A percentile compares a stretch with the other conserved stretches of the same genome.
Conservation (phyloP, 2,329 filamentous ascomycete species). For the Catunica adiposa region DNA sequence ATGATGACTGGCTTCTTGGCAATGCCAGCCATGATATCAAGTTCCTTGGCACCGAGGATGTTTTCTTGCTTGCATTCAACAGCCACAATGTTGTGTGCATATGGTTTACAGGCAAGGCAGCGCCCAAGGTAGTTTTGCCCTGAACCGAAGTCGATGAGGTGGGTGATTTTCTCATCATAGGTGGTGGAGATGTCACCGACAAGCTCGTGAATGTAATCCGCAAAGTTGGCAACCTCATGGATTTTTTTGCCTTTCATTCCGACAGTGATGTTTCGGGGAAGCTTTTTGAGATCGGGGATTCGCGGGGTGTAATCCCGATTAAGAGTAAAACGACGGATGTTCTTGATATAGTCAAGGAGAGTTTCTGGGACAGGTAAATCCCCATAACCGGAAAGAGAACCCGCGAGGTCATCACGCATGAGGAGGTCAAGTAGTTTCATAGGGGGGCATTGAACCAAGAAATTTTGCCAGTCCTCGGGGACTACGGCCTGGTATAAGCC, state of each 20-base stretch:
- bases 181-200: slow-evolving; percentile 39
- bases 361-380: slow-evolving; percentile 30
- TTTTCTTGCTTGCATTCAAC: slow-evolving; percentile 80
- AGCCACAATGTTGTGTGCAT: slow-evolving; percentile 73
- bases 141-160: slow-evolving; percentile 90
- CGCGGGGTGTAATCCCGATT: slow-evolving; percentile 38
- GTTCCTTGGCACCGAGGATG: slow-evolving; percentile 65
- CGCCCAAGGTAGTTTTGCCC: slow-evolving; percentile 93
- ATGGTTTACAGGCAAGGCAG: slow-evolving; percentile 68
- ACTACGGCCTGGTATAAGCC: slow-evolving; percentile 66
- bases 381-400: slow-evolving; percentile 9
- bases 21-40: slow-evolving; percentile 69
- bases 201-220: slow-evolving; percentile 57
- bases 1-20: slow-evolving; percentile 55
- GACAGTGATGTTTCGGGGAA: slow-evolving; percentile 58
- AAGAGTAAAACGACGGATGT: slow-evolving; percentile 54
- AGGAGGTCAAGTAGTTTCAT: slow-evolving; percentile 67
- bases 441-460: slow-evolving; percentile 53
- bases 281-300: slow-evolving; percentile 31
- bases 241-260: slow-evolving; percentile 96
- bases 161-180: slow-evolving; percentile 48
- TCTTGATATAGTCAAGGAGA: slow-evolving; percentile 54
- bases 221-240: slow-evolving; percentile 84
- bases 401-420: slow-evolving; percentile 55
- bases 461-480: slow-evolving; percentile 64